Evolutionary conservation across 2,329 filamentous ascomycete genomes (phyloP), one percentile per base, ranked within the genome.

Genomic region (Diaporthe sp.): DNA sequence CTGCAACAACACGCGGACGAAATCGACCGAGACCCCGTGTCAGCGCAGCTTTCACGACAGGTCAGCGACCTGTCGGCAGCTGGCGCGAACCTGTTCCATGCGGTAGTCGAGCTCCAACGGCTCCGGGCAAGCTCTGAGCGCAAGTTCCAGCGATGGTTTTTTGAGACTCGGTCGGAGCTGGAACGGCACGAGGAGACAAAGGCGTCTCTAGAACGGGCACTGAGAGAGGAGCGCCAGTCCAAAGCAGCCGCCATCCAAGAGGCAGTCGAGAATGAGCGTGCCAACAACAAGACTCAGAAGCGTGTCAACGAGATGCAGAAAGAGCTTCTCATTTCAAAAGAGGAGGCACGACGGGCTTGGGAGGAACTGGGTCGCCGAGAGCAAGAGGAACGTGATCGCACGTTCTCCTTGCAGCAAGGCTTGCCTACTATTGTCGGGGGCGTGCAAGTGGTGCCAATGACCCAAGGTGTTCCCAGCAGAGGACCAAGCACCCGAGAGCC

Each of bases 91-190:
- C 88, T 99, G 0, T 99, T 99, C 83, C 97, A 99, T 82, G 97
- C 97, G 13, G 96, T 99, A 0, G 97, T 99, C 4, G 97, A 99
- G 83, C 87, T 99, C 59, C 97, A 99, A 82, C 92, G 97, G 39
- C 88, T 99, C 35, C 93, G 97, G 56, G 97, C 97, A 50, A 98
- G 95, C 72, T 98, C 96, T 0, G 97, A 99, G 83, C 92, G 97
- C 77, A 98, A 98, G 82, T 99, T 99, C 79, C 97, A 99, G 84
- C 91, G 97, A 68, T 99, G 97, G 97, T 98, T 98, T 84, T 98
- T 97, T 79, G 97, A 99, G 82, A 98, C 96, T 10, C 90, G 96
- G 69, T 90, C 93, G 42, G 96, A 98, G 78, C 91, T 97, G 77
- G 97, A 98, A 85, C 92, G 94, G 37, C 90, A 92, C 66, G 93